Percentiles rank a stretch among this genome's conserved stretches.
These are phyloP conservation scores for Alternaria panax DNA, from an alignment of 2,329 filamentous ascomycete genomes.

Conservation along the genomic window DNA sequence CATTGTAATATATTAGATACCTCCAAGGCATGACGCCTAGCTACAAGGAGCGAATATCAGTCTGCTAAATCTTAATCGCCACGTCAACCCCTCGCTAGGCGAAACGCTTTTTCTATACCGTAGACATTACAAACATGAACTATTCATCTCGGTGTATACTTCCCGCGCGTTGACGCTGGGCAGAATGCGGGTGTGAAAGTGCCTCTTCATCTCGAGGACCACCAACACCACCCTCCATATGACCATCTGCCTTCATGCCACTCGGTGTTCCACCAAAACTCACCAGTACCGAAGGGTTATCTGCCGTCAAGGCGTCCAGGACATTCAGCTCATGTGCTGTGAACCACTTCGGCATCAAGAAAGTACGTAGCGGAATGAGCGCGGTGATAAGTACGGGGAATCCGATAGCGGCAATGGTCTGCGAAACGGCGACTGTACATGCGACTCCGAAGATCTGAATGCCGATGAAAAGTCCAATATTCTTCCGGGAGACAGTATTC, in stretches of 20 bases:
- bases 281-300: conserved; percentile 60
- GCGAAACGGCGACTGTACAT: conserved; percentile 62
- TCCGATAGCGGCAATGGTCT: conserved; percentile 64
- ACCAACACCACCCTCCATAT: conserved; percentile 15
- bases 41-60: not conserved
- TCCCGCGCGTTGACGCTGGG: conserved; percentile 32
- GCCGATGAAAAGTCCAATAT: conserved; percentile 58
- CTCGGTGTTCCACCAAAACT: conserved; percentile 59
- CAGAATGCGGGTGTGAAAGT: conserved; percentile 3
- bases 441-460: conserved; percentile 59
- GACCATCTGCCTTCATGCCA: conserved; percentile 22
- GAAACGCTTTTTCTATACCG: not conserved
- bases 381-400: conserved; percentile 65
- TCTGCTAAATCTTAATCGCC: not conserved
- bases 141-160: conserved; percentile 17
- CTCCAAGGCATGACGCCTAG: not conserved
- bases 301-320: conserved; percentile 61
- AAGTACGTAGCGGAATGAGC: conserved; percentile 62
- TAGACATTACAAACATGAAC: not conserved
- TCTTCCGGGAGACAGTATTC: conserved; percentile 51
- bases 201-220: conserved; percentile 22
- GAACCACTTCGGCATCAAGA: conserved; percentile 60
- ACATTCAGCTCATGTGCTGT: conserved; percentile 55
- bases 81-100: not conserved
- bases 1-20: not conserved